These are phyloP conservation scores for Leccinum fuscescens DNA, from an alignment of 1,284 basidiomycete species.

Conservation along the genomic window DNA sequence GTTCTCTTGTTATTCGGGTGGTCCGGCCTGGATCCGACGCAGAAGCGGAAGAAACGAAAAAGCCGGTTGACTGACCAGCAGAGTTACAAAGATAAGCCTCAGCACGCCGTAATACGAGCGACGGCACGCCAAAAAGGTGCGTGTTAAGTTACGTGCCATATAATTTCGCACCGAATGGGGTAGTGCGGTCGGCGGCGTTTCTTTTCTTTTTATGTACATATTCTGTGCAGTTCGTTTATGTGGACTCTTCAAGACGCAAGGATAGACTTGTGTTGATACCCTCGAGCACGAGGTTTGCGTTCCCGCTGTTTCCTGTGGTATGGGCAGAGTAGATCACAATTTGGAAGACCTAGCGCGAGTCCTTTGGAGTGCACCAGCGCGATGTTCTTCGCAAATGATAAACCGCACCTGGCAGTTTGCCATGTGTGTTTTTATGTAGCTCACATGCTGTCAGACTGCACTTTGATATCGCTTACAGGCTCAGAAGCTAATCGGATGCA, in stretches of 20 bases:
- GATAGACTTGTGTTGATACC: background rate
- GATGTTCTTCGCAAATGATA: background rate
- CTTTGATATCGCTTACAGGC: background rate
- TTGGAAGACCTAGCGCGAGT: background rate
- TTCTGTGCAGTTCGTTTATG: background rate
- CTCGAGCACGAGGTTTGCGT: background rate
- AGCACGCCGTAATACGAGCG: background rate
- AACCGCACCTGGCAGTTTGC: background rate
- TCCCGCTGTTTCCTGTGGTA: background rate
- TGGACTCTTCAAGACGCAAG: background rate
- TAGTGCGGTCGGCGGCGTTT: background rate
- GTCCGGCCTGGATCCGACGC: background rate
- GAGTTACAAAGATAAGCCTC: background rate
- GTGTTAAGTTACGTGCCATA: background rate
- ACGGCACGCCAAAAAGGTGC: background rate
- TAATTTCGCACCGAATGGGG: background rate
- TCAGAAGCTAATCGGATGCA: background rate
- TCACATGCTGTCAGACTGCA: background rate
- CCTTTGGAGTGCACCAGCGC: background rate
- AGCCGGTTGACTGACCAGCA: background rate
- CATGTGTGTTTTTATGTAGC: background rate
- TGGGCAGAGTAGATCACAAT: slow-evolving; percentile 4
- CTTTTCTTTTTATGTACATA: background rate
- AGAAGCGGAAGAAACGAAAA: background rate
- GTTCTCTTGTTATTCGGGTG: background rate